A percentile compares a stretch with the other conserved stretches of the same genome.
These are phyloP conservation scores for Fusarium sp. DNA, from an alignment of 2,329 filamentous ascomycete genomes.

Conservation along the genomic window DNA sequence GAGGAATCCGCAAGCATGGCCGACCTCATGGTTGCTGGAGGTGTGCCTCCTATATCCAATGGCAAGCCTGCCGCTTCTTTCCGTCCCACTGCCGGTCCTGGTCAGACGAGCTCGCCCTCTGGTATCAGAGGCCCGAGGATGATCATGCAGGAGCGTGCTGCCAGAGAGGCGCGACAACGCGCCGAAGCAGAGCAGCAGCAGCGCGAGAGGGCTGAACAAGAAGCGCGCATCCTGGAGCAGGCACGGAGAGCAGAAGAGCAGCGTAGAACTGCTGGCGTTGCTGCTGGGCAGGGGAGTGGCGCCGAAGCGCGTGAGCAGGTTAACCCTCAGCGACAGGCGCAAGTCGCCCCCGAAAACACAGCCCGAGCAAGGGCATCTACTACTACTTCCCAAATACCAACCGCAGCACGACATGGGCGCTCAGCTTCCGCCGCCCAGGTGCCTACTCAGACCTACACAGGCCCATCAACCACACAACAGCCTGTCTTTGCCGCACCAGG, in stretches of 20 bases:
- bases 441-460: slow-evolving; percentile 39
- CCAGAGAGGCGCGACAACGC: slow-evolving; percentile 78
- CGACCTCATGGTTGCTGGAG: slow-evolving; percentile 74
- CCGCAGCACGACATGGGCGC: slow-evolving; percentile 35
- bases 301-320: slow-evolving; percentile 47
- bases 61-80: slow-evolving; percentile 62
- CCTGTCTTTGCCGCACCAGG: slow-evolving; percentile 32
- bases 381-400: slow-evolving; percentile 42
- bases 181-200: slow-evolving; percentile 74
- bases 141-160: slow-evolving; percentile 89
- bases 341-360: slow-evolving; percentile 43
- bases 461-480: slow-evolving; percentile 30
- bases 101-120: slow-evolving; percentile 66
- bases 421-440: slow-evolving; percentile 27
- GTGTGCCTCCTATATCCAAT: slow-evolving; percentile 65
- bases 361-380: slow-evolving; percentile 44
- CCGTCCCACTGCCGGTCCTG: slow-evolving; percentile 61
- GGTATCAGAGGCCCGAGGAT: slow-evolving; percentile 87
- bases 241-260: slow-evolving; percentile 65
- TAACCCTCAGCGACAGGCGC: slow-evolving; percentile 50
- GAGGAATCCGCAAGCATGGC: slow-evolving; percentile 96
- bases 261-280: slow-evolving; percentile 67
- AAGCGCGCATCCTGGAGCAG: slow-evolving; percentile 66
- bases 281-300: slow-evolving; percentile 50
- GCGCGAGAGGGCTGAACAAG: slow-evolving; percentile 69